These are phyloP conservation scores for Boletus coccyginus DNA, from an alignment of 768 basidiomycete species.

Conservation along the genomic window DNA sequence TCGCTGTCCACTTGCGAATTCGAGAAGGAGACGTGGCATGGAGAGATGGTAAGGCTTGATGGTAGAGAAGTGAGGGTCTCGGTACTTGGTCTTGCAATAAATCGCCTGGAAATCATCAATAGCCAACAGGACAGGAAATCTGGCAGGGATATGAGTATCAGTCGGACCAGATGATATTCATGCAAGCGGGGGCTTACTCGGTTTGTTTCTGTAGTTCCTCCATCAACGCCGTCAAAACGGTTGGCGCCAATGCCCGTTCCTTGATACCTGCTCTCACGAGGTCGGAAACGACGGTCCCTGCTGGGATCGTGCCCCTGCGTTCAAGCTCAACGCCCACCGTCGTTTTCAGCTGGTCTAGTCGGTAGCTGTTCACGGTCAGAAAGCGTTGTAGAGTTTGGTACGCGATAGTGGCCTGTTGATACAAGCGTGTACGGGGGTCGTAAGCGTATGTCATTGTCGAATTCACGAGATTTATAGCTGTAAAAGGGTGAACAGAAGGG, in stretches of 20 bases:
- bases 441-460: constrained; percentile 72
- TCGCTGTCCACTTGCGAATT: constrained; percentile 71
- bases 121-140: constrained; percentile 77
- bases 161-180: not conserved
- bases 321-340: constrained; percentile 44
- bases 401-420: constrained; percentile 66
- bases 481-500: not conserved
- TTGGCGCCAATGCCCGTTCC: constrained; percentile 50
- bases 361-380: constrained; percentile 51
- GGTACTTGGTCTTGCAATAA: constrained; percentile 65
- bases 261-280: constrained; percentile 59
- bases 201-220: constrained; percentile 61
- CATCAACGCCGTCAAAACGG: constrained; percentile 57
- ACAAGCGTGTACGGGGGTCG: constrained; percentile 72
- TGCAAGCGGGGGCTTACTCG: constrained; percentile 40
- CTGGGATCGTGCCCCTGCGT: constrained; percentile 42
- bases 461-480: constrained; percentile 64
- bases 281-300: constrained; percentile 49
- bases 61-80: constrained; percentile 64
- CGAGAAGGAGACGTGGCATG: constrained; percentile 72
- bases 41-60: constrained; percentile 79
- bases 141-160: constrained; percentile 26
- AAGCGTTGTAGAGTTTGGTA: constrained; percentile 63
- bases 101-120: constrained; percentile 88
- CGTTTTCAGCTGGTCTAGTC: constrained; percentile 43